These are phyloP conservation scores for Carex scoparia DNA, from an alignment of 176 grass and related monocot genomes.

Conservation along the genomic window DNA sequence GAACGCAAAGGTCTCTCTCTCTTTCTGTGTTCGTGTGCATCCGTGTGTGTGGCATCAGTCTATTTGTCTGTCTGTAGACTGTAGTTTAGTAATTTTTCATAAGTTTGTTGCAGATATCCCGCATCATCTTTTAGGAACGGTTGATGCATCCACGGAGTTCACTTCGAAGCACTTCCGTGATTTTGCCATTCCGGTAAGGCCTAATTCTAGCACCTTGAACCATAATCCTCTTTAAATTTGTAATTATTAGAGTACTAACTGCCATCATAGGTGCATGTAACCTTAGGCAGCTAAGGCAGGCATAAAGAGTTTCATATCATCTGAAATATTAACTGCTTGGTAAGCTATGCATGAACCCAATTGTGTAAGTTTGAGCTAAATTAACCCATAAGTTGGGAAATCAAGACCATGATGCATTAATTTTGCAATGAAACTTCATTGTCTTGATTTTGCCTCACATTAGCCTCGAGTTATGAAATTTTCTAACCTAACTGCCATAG, in stretches of 20 bases:
- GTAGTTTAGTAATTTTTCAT: neutral
- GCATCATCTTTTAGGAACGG: constrained; percentile 68
- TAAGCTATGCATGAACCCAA: neutral
- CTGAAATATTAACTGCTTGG: neutral
- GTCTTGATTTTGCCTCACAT: neutral
- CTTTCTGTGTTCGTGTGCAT: neutral
- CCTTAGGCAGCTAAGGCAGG: neutral
- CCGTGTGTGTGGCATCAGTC: neutral
- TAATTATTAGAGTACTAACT: neutral
- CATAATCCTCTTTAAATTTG: neutral
- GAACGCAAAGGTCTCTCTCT: constrained; percentile 60
- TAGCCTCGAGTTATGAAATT: neutral
- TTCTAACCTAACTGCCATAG: neutral
- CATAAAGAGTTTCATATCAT: neutral
- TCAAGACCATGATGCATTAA: neutral
- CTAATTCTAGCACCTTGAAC: neutral
- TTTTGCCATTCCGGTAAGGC: constrained; percentile 45
- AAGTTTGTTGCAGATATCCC: constrained; percentile 49
- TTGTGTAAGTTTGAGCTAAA: neutral
- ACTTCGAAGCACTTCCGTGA: constrained; percentile 72
- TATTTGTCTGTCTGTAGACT: neutral
- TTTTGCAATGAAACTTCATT: neutral
- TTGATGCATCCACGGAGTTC: constrained; percentile 73
- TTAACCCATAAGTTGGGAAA: neutral
- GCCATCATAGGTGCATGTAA: neutral